Evolutionary conservation across 768 basidiomycete species (phyloP).

Genomic region (Lenzites betulinus): DNA sequence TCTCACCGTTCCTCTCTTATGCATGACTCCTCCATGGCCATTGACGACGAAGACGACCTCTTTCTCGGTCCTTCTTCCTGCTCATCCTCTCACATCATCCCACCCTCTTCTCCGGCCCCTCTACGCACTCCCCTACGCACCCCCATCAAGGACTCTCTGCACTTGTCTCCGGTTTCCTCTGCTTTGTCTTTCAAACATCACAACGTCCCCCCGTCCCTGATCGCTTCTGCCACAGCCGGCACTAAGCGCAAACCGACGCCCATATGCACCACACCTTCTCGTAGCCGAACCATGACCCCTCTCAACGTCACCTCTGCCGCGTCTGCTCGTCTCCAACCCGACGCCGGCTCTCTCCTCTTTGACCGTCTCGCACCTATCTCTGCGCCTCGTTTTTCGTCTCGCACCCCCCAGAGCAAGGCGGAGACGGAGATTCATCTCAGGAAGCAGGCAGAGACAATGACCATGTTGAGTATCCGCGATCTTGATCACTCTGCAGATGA

Average conservation of each 20-base stretch:
- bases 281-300: constrained; percentile 45
- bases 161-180: constrained; percentile 37
- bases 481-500: constrained; percentile 49
- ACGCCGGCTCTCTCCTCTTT: constrained; percentile 32
- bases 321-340: constrained; percentile 16
- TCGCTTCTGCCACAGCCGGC: constrained; percentile 34
- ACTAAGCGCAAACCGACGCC: constrained; percentile 68
- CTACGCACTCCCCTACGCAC: constrained; percentile 65
- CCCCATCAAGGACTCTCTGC: constrained; percentile 50
- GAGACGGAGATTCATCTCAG: constrained; percentile 52
- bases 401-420: constrained; percentile 54
- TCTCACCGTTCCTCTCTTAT: constrained; percentile 24
- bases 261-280: constrained; percentile 56
- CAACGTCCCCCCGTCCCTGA: constrained; percentile 26
- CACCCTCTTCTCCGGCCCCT: constrained; percentile 48
- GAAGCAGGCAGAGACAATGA: constrained; percentile 66
- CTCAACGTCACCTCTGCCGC: constrained; percentile 37
- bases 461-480: constrained; percentile 60
- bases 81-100: constrained; percentile 41
- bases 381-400: constrained; percentile 49
- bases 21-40: constrained; percentile 49
- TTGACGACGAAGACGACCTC: constrained; percentile 46
- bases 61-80: constrained; percentile 53
- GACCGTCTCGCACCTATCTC: constrained; percentile 58
- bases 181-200: constrained; percentile 40